Base-by-base conservation (phyloP, 2,329 filamentous ascomycete genomes). In the Clonostachys byssicola region DNA sequence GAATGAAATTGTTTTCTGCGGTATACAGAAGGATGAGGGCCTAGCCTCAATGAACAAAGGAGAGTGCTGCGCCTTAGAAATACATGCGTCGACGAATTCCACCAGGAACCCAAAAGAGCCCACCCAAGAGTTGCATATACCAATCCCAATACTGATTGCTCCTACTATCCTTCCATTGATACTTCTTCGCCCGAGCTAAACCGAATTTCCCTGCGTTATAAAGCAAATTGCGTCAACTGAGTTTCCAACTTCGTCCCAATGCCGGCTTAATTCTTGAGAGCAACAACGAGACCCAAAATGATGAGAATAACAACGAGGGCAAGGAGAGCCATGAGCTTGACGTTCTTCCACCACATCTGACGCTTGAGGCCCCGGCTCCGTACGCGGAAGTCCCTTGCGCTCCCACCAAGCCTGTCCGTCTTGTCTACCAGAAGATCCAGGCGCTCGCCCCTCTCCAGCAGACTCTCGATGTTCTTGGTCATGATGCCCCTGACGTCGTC, bases 291-390 rank as follows among this genome's bases (percentile, higher is more conserved):
- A n/a, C 74, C 71, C 54, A 80, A 56, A 42, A 83, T 56, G 54
- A 83, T 79, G 52, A 83, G 61, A 41, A 74, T 62, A 23, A 94
- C 68, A 2, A 92, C 89, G 41, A 96, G 61, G 5, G 68, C 75
- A 51, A 92, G 62, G 56, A 99, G 67, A 7, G 81, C 85, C 91
- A 97, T 96, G 56, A 99, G 71, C 73, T 95, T 95, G 42, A 95
- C 80, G 66, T 99, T 97, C 84, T 97, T 97, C 92, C 92, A 97
- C 94, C 94, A 99, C 94, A 99, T 97, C 68, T 86, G 81, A 62
- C 95, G 80, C 72, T 94, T 88, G 57, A 99, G 67, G 1, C 90
- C 91, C 23, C 91, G 76, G 64, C 88, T 95, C 56, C 92, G 78
- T 16, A 97, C 85, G 45, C 94, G 77, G 63, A 99, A 99, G 64